Percentiles rank a stretch among this genome's conserved stretches.
Evolutionary conservation across 2,329 filamentous ascomycete genomes (phyloP).

Genomic region (Trichoderma koningii): DNA sequence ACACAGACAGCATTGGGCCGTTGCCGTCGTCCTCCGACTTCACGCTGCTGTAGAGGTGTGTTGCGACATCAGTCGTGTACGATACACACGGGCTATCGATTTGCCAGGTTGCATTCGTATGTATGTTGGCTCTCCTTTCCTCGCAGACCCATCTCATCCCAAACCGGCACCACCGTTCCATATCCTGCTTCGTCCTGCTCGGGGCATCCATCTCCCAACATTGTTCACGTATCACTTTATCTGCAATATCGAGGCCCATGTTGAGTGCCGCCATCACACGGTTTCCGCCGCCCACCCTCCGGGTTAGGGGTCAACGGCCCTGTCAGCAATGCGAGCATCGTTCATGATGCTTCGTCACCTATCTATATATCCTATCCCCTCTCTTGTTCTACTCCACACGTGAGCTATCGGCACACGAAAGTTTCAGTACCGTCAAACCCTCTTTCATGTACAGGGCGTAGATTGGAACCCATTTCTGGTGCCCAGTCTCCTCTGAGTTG

Average conservation of each 20-base stretch:
- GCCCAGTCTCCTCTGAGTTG: not conserved
- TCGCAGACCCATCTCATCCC: constrained; percentile 3
- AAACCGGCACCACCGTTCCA: not conserved
- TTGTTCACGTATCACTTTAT: not conserved
- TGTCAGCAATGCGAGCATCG: not conserved
- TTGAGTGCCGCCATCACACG: constrained; percentile 19
- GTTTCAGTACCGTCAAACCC: not conserved
- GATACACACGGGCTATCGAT: constrained; percentile 7
- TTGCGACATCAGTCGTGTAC: not conserved
- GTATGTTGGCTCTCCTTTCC: constrained; percentile 18
- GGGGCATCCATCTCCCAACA: not conserved
- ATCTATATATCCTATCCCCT: constrained; percentile 17
- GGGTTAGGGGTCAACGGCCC: not conserved
- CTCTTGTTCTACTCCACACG: not conserved
- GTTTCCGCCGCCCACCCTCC: constrained; percentile 15
- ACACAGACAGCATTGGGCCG: not conserved
- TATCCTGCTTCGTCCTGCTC: not conserved
- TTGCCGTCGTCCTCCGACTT: not conserved
- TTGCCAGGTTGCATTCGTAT: constrained; percentile 5
- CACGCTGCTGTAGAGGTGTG: not conserved
- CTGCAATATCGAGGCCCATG: constrained; percentile 19
- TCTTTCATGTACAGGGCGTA: not conserved
- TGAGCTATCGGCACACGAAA: not conserved
- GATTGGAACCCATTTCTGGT: not conserved
- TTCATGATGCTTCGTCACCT: not conserved